Percentiles rank a stretch among this genome's conserved stretches.
Evolutionary conservation across 2,329 filamentous ascomycete genomes (phyloP).

Genomic region (Dactylellina leptospora): DNA sequence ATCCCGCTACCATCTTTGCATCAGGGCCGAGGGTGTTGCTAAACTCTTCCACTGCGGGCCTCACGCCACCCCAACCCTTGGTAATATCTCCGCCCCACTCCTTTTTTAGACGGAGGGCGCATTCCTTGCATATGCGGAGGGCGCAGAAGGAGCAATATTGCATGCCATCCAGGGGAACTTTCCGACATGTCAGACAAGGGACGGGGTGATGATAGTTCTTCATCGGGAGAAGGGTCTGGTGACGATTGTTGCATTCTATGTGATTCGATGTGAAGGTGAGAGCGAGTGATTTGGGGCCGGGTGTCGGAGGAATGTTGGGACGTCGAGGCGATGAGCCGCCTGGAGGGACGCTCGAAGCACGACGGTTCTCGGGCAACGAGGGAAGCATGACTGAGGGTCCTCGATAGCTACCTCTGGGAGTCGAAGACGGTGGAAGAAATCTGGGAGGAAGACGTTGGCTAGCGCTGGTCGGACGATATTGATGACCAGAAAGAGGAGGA

Average conservation of each 20-base stretch:
- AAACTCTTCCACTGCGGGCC: slow-evolving; percentile 44
- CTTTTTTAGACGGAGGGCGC: slow-evolving; percentile 35
- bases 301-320: slow-evolving; percentile 47
- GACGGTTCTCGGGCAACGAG: slow-evolving; percentile 44
- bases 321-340: not conserved
- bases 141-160: slow-evolving; percentile 44
- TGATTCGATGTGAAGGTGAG: slow-evolving; percentile 38
- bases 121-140: slow-evolving; percentile 44
- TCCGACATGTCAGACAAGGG: slow-evolving; percentile 43
- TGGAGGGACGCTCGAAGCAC: slow-evolving; percentile 28
- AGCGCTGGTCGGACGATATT: slow-evolving; percentile 35
- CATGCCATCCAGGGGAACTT: slow-evolving; percentile 43
- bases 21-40: slow-evolving; percentile 28
- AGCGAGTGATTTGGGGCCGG: slow-evolving; percentile 43
- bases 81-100: slow-evolving; percentile 53
- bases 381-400: slow-evolving; percentile 32
- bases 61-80: slow-evolving; percentile 46
- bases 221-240: slow-evolving; percentile 35
- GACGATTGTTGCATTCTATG: slow-evolving; percentile 44
- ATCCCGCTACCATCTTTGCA: slow-evolving; percentile 41
- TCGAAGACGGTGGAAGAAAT: slow-evolving; percentile 19
- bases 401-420: slow-evolving; percentile 30
- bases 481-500: slow-evolving; percentile 25
- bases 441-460: slow-evolving; percentile 42
- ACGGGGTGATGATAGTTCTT: slow-evolving; percentile 51